Percentiles rank a stretch among this genome's conserved stretches.
Conservation (phyloP, 225 moss, liverwort and hornwort genomes). For the Bryoerythrophyllum caledonicum region DNA sequence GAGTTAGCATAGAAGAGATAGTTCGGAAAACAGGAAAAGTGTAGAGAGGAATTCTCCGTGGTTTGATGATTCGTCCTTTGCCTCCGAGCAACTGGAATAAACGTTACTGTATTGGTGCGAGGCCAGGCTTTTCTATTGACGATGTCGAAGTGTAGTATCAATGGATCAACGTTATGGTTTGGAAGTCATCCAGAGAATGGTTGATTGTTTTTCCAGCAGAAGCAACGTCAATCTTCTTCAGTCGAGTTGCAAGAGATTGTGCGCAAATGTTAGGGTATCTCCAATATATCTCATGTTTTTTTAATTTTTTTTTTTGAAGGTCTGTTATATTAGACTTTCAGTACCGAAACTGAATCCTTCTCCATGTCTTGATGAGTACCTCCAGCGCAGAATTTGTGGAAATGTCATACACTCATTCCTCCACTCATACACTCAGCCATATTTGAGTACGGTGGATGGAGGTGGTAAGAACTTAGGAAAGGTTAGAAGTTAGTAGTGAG, state of each 20-base stretch:
- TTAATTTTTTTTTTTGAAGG: too few relatives aligned
- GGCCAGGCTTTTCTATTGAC: neutral
- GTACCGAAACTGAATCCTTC: too few relatives aligned
- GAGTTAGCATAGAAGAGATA: conserved; percentile 1
- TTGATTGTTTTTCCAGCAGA: neutral
- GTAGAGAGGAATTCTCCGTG: conserved; percentile 11
- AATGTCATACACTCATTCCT: too few relatives aligned
- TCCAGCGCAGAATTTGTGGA: too few relatives aligned
- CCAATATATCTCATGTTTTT: neutral
- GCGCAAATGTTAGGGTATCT: neutral
- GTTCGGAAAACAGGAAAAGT: conserved; percentile 7
- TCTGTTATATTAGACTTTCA: too few relatives aligned
- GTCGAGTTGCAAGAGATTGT: neutral
- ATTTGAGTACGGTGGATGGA: too few relatives aligned
- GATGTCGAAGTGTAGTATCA: neutral
- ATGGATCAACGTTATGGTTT: neutral
- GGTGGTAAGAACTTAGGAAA: too few relatives aligned
- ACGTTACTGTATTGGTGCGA: neutral
- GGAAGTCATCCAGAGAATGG: neutral
- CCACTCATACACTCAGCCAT: too few relatives aligned
- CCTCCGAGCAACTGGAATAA: neutral
- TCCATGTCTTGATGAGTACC: too few relatives aligned
- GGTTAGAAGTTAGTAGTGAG: too few relatives aligned
- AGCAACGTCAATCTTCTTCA: neutral
- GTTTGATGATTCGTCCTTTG: neutral